Evolutionary conservation across 164 flowering plant species (phyloP).

Genomic region (Litsea cubeba): DNA sequence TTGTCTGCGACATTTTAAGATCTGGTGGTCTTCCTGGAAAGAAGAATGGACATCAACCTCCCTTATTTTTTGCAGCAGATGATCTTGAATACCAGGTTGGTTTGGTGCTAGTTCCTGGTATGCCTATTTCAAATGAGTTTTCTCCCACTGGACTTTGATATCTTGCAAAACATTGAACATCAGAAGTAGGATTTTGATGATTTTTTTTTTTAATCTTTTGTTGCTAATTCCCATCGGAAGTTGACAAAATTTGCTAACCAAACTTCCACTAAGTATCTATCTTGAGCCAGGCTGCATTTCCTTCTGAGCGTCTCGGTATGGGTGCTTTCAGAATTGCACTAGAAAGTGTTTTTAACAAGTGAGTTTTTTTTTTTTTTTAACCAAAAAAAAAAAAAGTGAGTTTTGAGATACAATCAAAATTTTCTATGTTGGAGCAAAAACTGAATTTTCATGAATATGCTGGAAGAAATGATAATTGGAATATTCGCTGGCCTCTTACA

Average conservation of each 20-base stretch:
- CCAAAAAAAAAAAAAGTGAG: slow-evolving; percentile 26
- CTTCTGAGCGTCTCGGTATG: slow-evolving; percentile 87
- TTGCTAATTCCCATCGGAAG: neutral
- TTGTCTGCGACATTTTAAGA: slow-evolving; percentile 77
- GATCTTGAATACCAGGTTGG: slow-evolving; percentile 88
- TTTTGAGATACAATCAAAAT: neutral
- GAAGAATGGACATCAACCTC: slow-evolving; percentile 52
- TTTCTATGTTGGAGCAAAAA: neutral
- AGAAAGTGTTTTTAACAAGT: slow-evolving; percentile 74
- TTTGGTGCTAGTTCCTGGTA: slow-evolving; percentile 7
- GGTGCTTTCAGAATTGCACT: slow-evolving; percentile 94
- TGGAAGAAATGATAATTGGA: neutral
- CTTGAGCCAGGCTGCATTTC: slow-evolving; percentile 61
- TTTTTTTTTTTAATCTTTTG: neutral
- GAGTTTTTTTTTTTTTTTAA: neutral
- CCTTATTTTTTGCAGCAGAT: slow-evolving; percentile 68
- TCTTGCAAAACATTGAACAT: neutral
- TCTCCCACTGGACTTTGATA: neutral
- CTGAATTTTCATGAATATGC: neutral
- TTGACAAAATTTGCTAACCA: slow-evolving; percentile 22
- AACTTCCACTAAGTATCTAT: slow-evolving; percentile 1
- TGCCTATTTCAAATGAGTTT: slow-evolving; percentile 3
- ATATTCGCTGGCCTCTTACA: neutral
- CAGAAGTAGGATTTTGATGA: neutral
- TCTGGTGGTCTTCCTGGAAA: slow-evolving; percentile 83